Evolutionary conservation across 139 green algal species (phyloP).

Genomic region (Picochlorum sp.): DNA sequence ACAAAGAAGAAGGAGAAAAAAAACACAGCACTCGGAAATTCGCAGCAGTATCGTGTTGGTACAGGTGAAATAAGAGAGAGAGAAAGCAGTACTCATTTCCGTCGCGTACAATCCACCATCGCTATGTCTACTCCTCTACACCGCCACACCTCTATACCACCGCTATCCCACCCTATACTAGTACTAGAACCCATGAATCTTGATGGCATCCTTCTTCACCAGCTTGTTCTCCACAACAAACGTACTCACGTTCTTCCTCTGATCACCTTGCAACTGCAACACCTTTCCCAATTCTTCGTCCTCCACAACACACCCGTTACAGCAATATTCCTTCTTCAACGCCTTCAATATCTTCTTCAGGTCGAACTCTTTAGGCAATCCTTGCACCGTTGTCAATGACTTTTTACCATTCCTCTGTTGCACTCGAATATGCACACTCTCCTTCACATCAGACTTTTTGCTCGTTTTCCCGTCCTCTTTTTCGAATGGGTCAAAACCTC

Average conservation of each 20-base stretch:
- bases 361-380: slow-evolving; percentile 83
- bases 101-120: neutral
- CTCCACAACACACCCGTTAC: slow-evolving; percentile 97
- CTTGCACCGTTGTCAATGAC: slow-evolving; percentile 92
- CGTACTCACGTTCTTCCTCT: slow-evolving; percentile 95
- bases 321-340: slow-evolving; percentile 99
- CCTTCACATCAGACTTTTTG: slow-evolving; percentile 24
- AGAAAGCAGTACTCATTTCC: no score
- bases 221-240: slow-evolving; percentile 87
- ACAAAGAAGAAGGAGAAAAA: no score
- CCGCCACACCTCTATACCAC: neutral
- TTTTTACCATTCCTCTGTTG: slow-evolving; percentile 98
- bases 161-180: neutral
- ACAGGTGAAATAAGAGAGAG: no score
- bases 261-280: slow-evolving; percentile 98
- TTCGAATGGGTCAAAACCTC: slow-evolving; percentile 41
- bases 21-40: no score
- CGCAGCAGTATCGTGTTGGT: no score
- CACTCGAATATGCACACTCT: slow-evolving; percentile 90
- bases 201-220: slow-evolving; percentile 97
- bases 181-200: slow-evolving; percentile 92
- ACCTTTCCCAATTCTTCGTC: slow-evolving; percentile 87
- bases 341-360: slow-evolving; percentile 99
- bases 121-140: neutral
- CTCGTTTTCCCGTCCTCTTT: slow-evolving; percentile 21